Percentiles rank a stretch among this genome's conserved stretches.
phyloP scores from a whole-genome alignment of 257 asterid species.

The Scutellaria barbata region DNA sequence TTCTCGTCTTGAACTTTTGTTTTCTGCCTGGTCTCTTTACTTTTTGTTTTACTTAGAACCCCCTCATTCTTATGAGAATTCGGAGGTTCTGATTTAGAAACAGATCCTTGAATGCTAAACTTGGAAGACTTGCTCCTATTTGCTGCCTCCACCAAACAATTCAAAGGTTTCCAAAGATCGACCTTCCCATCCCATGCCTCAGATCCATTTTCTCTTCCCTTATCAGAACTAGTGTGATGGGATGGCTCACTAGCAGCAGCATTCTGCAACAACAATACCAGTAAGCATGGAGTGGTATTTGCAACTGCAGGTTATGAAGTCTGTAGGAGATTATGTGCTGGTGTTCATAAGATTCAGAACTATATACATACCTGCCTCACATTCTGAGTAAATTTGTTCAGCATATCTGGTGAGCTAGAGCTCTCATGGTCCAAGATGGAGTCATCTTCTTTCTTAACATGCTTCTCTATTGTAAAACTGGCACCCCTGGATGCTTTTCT shows the following conservation, averaged over 20 bases:
- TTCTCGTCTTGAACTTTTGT: constrained; percentile 65
- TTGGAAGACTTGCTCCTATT: constrained; percentile 85
- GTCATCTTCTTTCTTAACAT: constrained; percentile 70
- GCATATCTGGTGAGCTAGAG: constrained; percentile 80
- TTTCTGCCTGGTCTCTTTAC: constrained; percentile 67
- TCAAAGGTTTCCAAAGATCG: constrained; percentile 94
- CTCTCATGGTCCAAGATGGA: constrained; percentile 70
- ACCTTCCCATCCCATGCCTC: constrained; percentile 75
- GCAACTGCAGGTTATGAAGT: constrained; percentile 1
- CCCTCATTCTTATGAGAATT: constrained; percentile 62
- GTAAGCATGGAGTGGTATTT: constrained; percentile 32
- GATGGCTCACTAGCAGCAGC: constrained; percentile 69
- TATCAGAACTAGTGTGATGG: constrained; percentile 46
- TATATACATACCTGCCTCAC: constrained; percentile 62
- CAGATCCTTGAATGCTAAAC: constrained; percentile 59
- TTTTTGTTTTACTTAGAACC: constrained; percentile 56
- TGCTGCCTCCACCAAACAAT: constrained; percentile 96
- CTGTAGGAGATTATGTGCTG: background rate
- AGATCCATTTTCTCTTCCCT: constrained; percentile 57
- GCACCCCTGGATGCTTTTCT: constrained; percentile 85
- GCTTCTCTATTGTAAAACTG: constrained; percentile 78
- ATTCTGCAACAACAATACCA: constrained; percentile 52
- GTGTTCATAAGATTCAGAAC: constrained; percentile 27
- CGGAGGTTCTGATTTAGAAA: constrained; percentile 58
- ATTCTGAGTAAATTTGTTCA: constrained; percentile 62